Percentiles rank a stretch among this genome's conserved stretches.
These are phyloP conservation scores for Pythium scleroteichum DNA, from an alignment of 352 stramenopile genomes.

Conservation along the genomic window DNA sequence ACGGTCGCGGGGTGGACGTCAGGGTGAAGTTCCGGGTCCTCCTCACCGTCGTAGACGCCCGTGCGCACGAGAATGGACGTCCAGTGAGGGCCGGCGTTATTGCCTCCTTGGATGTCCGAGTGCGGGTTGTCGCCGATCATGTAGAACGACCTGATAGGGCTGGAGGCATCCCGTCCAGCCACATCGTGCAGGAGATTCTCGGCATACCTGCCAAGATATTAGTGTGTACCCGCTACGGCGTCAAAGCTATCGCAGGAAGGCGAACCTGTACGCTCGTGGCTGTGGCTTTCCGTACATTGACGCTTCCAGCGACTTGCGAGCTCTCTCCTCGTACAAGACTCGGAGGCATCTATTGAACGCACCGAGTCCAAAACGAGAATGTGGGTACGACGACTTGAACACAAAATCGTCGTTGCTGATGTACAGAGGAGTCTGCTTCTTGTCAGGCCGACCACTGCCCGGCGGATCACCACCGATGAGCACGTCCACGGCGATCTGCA, in stretches of 20 bases:
- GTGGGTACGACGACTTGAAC: constrained; percentile 75
- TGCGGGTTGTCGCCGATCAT: constrained; percentile 87
- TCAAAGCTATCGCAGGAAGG: too few species aligned
- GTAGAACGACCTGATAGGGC: constrained; percentile 61
- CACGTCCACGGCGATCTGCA: constrained; percentile 85
- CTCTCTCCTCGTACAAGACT: constrained; percentile 67
- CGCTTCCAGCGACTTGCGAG: constrained; percentile 55
- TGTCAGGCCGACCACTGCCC: constrained; percentile 42
- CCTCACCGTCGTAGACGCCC: constrained; percentile 69
- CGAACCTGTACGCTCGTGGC: constrained; percentile 74
- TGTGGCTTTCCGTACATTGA: constrained; percentile 83
- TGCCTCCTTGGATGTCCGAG: constrained; percentile 85
- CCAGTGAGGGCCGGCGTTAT: constrained; percentile 79
- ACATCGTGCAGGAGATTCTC: constrained; percentile 59
- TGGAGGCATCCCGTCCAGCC: constrained; percentile 29
- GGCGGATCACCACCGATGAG: constrained; percentile 76
- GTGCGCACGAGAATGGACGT: constrained; percentile 85
- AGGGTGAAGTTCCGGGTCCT: constrained; percentile 52
- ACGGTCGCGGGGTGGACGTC: constrained; percentile 62
- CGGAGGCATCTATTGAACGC: constrained; percentile 75
- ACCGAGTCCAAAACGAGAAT: constrained; percentile 79
- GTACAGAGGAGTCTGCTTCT: constrained; percentile 73
- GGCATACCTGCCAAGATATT: neutral
- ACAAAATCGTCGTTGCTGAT: constrained; percentile 89
- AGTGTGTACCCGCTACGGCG: too few species aligned